Base-by-base conservation (phyloP, 2,329 filamentous ascomycete genomes). In the Colletotrichum sp. region DNA sequence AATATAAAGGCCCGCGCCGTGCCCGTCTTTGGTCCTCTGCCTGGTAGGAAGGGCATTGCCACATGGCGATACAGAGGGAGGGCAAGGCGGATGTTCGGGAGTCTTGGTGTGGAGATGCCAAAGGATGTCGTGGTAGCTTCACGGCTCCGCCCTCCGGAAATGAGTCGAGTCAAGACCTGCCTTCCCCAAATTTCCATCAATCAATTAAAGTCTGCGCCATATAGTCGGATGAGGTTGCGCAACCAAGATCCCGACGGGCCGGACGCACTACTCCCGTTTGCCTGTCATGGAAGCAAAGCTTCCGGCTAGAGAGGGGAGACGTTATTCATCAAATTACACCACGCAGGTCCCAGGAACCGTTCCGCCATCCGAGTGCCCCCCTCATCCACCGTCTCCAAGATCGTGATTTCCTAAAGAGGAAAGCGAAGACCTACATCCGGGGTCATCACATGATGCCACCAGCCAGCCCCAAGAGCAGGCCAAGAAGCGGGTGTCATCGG, bases 341-440 rank as follows among this genome's bases (percentile, higher is more conserved):
- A 74, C 72, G 74, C 74, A 75, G 74, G 74, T 73, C 74, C 74
- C 74, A 73, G 74, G 70, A 48, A 75, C 72, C 15, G 52, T 3
- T 34, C 10, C 34, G 4, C 6, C 8, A 9, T 36, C n/a, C 64
- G 48, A 69, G 59, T 28, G 28, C 18, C 13, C 59, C 36, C 34
- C 16, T 32, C 39, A 34, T 34, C 26, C 44, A 36, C 69, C 57
- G 18, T 10, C 32, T 44, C 69, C 64, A 69, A 73, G 59, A 73
- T 73, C 34, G 28, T 68, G 70, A 64, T 5, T 15, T 30, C 52
- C 68, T 6, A 8, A 68, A 67, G 8, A 1, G 59, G 70, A 22
- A 68, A 26, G 18, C 34, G 5, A 73, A 22, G 12, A 6, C 68
- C 71, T 36, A 52, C 69, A 64, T 64, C 68, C 63, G 39, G 28